Conservation (phyloP, 1,284 basidiomycete genomes). For the Trichosporon ovoides region DNA sequence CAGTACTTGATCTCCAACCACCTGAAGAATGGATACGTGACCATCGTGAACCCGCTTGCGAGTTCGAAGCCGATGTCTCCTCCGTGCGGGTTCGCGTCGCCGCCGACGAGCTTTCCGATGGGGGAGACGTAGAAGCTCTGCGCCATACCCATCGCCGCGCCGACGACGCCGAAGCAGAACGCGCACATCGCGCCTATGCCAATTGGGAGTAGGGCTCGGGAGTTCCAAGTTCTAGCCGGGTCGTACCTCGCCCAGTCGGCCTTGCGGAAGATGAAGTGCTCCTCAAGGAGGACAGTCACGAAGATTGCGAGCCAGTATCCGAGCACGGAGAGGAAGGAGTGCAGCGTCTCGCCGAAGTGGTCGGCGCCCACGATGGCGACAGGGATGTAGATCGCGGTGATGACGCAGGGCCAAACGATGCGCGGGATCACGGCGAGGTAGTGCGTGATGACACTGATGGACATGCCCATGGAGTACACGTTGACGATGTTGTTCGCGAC, state of each 20-base stretch:
- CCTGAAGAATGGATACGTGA: conserved; percentile 40
- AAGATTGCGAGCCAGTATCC: conserved; percentile 47
- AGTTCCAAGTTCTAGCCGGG: conserved; percentile 39
- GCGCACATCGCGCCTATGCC: conserved; percentile 29
- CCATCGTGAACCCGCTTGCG: conserved; percentile 31
- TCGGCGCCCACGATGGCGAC: conserved; percentile 46
- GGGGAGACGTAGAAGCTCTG: conserved; percentile 41
- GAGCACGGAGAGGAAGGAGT: conserved; percentile 19
- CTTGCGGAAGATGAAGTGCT: conserved; percentile 48
- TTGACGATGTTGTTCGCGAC: conserved; percentile 46
- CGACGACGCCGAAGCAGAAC: conserved; percentile 29
- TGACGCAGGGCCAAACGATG: conserved; percentile 44
- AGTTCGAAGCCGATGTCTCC: conserved; percentile 43
- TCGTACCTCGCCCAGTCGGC: conserved; percentile 38
- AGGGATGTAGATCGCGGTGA: conserved; percentile 43
- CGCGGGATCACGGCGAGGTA: conserved; percentile 44
- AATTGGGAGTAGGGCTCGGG: conserved; percentile 23
- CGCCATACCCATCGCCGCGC: conserved; percentile 40
- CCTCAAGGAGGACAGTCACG: conserved; percentile 40
- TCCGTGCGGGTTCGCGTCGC: conserved; percentile 21
- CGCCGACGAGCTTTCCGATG: conserved; percentile 24
- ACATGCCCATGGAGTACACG: conserved; percentile 39
- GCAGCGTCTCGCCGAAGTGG: conserved; percentile 39
- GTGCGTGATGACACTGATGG: conserved; percentile 38
- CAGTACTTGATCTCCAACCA: conserved; percentile 31